Percentiles rank a stretch among this genome's conserved stretches.
Evolutionary conservation across 768 basidiomycete species (phyloP).

Genomic region (Tremella yokohamensis): DNA sequence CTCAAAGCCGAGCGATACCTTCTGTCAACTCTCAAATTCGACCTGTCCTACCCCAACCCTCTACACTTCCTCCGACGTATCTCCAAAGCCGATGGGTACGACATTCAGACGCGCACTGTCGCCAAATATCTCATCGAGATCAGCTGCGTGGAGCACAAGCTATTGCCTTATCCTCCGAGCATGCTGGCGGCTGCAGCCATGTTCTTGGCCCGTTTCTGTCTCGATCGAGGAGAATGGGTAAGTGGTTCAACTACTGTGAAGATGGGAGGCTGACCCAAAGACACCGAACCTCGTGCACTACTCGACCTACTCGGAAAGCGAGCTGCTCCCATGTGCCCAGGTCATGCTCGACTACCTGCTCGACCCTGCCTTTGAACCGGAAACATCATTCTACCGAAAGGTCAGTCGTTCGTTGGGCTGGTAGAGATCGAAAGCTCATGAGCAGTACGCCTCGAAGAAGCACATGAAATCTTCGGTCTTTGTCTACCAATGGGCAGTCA

Average conservation of each 20-base stretch:
- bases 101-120: slow-evolving; percentile 76
- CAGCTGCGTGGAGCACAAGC: slow-evolving; percentile 70
- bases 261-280: slow-evolving; percentile 53
- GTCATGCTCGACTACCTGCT: slow-evolving; percentile 84
- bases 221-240: slow-evolving; percentile 85
- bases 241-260: slow-evolving; percentile 41
- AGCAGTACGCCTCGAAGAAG: slow-evolving; percentile 67
- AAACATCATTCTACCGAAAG: slow-evolving; percentile 80
- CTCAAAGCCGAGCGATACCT: slow-evolving; percentile 85
- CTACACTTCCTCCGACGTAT: slow-evolving; percentile 82
- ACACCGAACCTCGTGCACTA: slow-evolving; percentile 82
- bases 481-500: slow-evolving; percentile 73
- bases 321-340: slow-evolving; percentile 74
- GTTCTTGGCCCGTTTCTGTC: slow-evolving; percentile 76
- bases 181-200: slow-evolving; percentile 75
- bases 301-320: slow-evolving; percentile 75
- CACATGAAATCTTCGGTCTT: slow-evolving; percentile 78
- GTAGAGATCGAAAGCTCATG: neutral
- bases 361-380: slow-evolving; percentile 54
- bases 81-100: slow-evolving; percentile 90
- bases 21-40: slow-evolving; percentile 78
- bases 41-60: slow-evolving; percentile 79
- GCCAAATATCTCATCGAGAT: slow-evolving; percentile 91
- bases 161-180: slow-evolving; percentile 71
- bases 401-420: slow-evolving; percentile 15